phyloP scores from a whole-genome alignment of 257 asterid genomes.

The Nicotiana sylvestris region DNA sequence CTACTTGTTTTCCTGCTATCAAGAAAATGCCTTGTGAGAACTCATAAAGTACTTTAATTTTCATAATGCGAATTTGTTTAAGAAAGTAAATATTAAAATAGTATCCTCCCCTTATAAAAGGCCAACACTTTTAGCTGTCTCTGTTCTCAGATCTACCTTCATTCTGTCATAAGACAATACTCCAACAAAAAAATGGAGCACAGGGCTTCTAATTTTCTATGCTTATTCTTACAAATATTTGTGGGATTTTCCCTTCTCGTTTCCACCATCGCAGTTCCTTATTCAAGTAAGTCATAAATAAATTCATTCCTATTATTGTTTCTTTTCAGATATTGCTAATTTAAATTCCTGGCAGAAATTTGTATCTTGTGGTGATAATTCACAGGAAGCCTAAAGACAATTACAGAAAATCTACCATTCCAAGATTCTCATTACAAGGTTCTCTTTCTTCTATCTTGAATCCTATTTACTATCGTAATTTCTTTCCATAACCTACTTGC shows the following conservation, averaged over 20 bases:
- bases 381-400: constrained; percentile 37
- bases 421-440: constrained; percentile 13
- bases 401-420: neutral
- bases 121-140: neutral
- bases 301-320: no score
- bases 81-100: neutral
- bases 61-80: no score
- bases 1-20: neutral
- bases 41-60: no score
- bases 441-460: neutral
- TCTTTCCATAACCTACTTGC: no score
- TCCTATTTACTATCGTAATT: neutral
- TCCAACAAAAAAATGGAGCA: constrained; percentile 14
- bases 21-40: neutral
- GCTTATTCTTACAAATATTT: constrained; percentile 15
- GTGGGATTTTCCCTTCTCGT: constrained; percentile 21
- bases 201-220: neutral
- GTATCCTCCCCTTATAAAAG: neutral
- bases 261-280: constrained; percentile 31
- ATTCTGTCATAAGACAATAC: neutral
- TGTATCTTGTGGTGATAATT: neutral
- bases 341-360: neutral
- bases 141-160: neutral
- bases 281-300: constrained; percentile 32
- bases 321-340: neutral